Conservation (phyloP, 106 monocot species). For the Amphibolis antarctica region DNA sequence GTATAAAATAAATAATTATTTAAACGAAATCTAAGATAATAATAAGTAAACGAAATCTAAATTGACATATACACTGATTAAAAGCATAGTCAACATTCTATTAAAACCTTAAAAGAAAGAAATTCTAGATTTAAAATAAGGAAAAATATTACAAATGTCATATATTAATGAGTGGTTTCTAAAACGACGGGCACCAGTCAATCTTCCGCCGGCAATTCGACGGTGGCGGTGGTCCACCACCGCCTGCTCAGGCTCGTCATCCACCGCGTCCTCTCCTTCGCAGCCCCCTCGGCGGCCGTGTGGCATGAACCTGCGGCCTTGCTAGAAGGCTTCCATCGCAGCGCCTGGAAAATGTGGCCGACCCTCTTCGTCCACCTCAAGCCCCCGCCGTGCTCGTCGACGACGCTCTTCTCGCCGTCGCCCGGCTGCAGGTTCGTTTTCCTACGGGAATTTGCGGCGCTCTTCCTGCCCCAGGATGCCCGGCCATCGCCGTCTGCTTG, state of each 20-base stretch:
- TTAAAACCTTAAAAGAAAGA: too few species aligned
- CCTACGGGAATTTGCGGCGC: not conserved
- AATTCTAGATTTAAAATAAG: too few species aligned
- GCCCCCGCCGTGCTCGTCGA: conserved; percentile 19
- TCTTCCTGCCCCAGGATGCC: conserved; percentile 29
- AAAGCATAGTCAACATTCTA: too few species aligned
- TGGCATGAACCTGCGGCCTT: conserved; percentile 18
- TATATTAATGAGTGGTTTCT: too few species aligned
- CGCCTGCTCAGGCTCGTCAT: conserved; percentile 35
- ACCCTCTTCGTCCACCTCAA: conserved; percentile 47
- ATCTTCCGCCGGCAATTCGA: too few species aligned
- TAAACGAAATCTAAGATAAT: too few species aligned
- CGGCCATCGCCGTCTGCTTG: conserved; percentile 40
- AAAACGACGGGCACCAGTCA: too few species aligned
- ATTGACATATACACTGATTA: too few species aligned
- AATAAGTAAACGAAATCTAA: too few species aligned
- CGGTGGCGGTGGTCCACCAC: conserved; percentile 15
- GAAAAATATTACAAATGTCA: too few species aligned
- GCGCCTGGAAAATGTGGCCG: conserved; percentile 38
- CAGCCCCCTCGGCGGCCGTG: not conserved
- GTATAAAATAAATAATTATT: too few species aligned
- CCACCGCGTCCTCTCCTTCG: conserved; percentile 23
- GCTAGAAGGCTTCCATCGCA: conserved; percentile 37
- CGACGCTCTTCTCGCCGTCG: conserved; percentile 12
- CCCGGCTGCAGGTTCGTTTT: not conserved